Base-by-base conservation (phyloP, 1,284 basidiomycete species). In the Coriolopsis trogii region DNA sequence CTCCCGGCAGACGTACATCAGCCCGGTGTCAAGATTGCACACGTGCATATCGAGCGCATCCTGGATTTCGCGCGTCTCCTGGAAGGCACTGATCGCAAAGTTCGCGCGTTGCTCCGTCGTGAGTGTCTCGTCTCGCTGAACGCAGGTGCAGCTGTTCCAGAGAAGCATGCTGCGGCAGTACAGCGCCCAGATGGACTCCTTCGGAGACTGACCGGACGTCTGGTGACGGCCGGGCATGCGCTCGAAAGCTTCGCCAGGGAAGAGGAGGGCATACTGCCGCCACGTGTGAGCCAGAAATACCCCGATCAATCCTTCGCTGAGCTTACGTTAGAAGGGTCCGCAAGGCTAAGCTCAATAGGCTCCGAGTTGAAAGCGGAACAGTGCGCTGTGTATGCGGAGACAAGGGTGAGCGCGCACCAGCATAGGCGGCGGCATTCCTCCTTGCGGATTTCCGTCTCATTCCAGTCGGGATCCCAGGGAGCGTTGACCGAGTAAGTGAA, bases 81-180 rank as follows among this genome's bases (percentile, higher is more conserved):
- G 66, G 73, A 81, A 80, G 4, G 82, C 80, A 43, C 82, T 79
- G 45, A 82, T 70, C 1, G 84, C 80, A 51, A 81, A 75, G 44
- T 84, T 82, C 0, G 81, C 77, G 40, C 79, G 77, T 23, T 82
- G 77, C 30, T 82, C 76, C 15, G 73, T 74, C 13, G 70, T 63
- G 57, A 73, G 72, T 0, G 67, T 59, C 16, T 70, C 70, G 46
- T 72, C 70, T 53, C 77, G 68, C 44, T 84, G 72, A 6, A 59
- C 40, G 20, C 77, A 77, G 52, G 77, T 73, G 60, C 81, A 85
- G 61, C 82, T 85, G 63, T 80, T 86, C 84, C 87, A 89, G 1
- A 91, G 73, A 10, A 91, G 75, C 85, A 90, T 86, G 64, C 82
- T 82, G 42, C 89, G 82, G 69, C 85, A 89, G 63, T 89, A 88